These are phyloP conservation scores for Laguncularia racemosa DNA, from an alignment of 345 rosid genomes.

Conservation along the genomic window DNA sequence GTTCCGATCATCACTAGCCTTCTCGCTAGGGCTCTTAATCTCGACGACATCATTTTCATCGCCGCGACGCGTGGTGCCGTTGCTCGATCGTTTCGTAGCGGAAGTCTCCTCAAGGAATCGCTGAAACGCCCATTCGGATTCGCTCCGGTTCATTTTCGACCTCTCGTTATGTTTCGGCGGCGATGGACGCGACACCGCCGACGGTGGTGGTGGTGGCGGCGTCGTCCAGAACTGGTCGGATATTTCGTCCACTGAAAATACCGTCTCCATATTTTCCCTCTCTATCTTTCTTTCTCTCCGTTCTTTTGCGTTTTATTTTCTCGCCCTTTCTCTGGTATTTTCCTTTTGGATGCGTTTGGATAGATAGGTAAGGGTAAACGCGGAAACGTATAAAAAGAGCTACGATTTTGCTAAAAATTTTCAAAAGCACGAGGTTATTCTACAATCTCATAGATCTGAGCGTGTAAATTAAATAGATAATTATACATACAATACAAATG, in stretches of 20 bases:
- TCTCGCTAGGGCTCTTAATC: constrained; percentile 14
- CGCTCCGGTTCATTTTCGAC: constrained; percentile 45
- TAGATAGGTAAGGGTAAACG: too few species aligned
- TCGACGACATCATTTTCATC: constrained; percentile 24
- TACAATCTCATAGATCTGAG: too few species aligned
- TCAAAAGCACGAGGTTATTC: too few species aligned
- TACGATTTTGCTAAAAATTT: too few species aligned
- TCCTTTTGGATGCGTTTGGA: background rate
- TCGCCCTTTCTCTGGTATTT: background rate
- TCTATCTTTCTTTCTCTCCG: background rate
- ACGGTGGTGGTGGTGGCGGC: constrained; percentile 9
- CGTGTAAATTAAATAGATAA: too few species aligned
- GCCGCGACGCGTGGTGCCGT: constrained; percentile 10
- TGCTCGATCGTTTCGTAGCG: constrained; percentile 11
- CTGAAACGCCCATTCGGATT: constrained; percentile 79
- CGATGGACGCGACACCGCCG: background rate
- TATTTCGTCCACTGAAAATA: constrained; percentile 52
- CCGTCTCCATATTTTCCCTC: constrained; percentile 37
- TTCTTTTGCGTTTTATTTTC: background rate
- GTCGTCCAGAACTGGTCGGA: constrained; percentile 48
- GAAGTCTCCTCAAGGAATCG: constrained; percentile 45
- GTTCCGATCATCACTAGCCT: constrained; percentile 2
- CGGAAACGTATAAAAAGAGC: too few species aligned
- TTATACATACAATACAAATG: too few species aligned
- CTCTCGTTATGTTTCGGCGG: background rate